Percentiles rank a stretch among this genome's conserved stretches.
Conservation (phyloP, 495 filamentous ascomycete species). For the Achaetomiella virescens region DNA sequence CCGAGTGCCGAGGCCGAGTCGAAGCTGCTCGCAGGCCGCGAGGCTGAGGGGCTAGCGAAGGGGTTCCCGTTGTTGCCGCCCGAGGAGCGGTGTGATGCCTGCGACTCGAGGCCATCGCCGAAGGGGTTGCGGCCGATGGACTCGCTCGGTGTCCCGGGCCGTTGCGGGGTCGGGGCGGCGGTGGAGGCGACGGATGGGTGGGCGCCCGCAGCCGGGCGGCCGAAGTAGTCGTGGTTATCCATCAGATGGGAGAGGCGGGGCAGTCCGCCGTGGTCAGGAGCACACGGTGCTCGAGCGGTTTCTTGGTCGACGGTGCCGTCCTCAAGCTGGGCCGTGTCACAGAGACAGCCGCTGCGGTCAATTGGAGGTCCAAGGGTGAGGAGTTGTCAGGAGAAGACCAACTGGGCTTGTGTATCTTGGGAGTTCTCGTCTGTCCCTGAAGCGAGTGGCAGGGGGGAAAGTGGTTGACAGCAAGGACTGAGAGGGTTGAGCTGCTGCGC, state of each 20-base stretch:
- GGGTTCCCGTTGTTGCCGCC: constrained; percentile 38
- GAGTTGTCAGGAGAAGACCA: too few relatives aligned
- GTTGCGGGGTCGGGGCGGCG: constrained; percentile 30
- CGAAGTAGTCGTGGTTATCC: constrained; percentile 19
- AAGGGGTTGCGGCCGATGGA: constrained; percentile 28
- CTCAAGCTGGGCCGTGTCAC: neutral
- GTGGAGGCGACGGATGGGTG: constrained; percentile 24
- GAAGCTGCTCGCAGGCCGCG: constrained; percentile 48
- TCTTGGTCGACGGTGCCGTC: neutral
- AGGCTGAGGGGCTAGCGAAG: constrained; percentile 51
- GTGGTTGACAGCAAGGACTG: neutral
- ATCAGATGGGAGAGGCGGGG: constrained; percentile 4
- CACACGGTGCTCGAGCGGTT: neutral
- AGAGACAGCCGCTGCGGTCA: too few relatives aligned
- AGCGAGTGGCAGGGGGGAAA: neutral
- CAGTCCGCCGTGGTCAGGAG: neutral
- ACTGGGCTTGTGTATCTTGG: too few relatives aligned
- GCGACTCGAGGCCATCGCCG: constrained; percentile 31
- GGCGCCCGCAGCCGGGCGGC: constrained; percentile 10
- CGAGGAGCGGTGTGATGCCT: constrained; percentile 25
- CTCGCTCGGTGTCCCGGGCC: constrained; percentile 36
- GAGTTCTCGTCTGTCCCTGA: too few relatives aligned
- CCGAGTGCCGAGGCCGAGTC: constrained; percentile 42
- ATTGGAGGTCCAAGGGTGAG: too few relatives aligned
- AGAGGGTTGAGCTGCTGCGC: too few relatives aligned